These are phyloP conservation scores for Hydnum rufescens DNA, from an alignment of 768 basidiomycete genomes.

Conservation along the genomic window DNA sequence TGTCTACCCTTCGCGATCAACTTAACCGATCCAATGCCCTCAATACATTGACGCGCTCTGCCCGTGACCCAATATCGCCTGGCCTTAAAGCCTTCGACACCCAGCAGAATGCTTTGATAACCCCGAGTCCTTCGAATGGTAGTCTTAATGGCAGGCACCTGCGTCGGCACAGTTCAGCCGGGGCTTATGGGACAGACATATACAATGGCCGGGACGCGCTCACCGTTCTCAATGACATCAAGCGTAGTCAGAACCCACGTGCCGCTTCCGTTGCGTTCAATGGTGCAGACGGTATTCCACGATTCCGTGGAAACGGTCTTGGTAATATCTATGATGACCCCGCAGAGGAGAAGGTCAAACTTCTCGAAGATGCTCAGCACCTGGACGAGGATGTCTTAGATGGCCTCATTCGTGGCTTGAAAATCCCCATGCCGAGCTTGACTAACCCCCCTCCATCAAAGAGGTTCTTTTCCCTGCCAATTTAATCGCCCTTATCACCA, in stretches of 20 bases:
- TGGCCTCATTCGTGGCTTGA: conserved; percentile 75
- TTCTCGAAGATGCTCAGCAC: conserved; percentile 77
- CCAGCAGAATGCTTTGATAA: conserved; percentile 8
- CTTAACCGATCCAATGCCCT: conserved; percentile 90
- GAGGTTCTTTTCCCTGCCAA: conserved; percentile 99
- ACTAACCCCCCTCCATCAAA: conserved; percentile 88
- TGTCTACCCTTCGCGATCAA: conserved; percentile 82
- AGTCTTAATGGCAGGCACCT: conserved; percentile 30
- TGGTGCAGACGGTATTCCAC: conserved; percentile 54
- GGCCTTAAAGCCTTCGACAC: conserved; percentile 37
- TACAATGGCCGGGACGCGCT: not conserved
- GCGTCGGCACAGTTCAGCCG: conserved; percentile 72
- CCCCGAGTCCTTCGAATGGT: conserved; percentile 15
- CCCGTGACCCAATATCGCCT: conserved; percentile 59
- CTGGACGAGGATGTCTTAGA: conserved; percentile 87
- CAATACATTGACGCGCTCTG: conserved; percentile 59
- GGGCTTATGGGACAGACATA: conserved; percentile 27
- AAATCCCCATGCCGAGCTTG: conserved; percentile 78
- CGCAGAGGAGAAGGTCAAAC: conserved; percentile 82
- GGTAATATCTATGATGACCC: conserved; percentile 72
- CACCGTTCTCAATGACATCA: conserved; percentile 28
- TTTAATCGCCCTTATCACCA: conserved; percentile 91
- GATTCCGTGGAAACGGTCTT: conserved; percentile 40
- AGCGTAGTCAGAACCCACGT: conserved; percentile 57
- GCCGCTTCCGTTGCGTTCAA: conserved; percentile 80